Base-by-base conservation (phyloP, 2,329 filamentous ascomycete species). In the Hypoxylon sp. region DNA sequence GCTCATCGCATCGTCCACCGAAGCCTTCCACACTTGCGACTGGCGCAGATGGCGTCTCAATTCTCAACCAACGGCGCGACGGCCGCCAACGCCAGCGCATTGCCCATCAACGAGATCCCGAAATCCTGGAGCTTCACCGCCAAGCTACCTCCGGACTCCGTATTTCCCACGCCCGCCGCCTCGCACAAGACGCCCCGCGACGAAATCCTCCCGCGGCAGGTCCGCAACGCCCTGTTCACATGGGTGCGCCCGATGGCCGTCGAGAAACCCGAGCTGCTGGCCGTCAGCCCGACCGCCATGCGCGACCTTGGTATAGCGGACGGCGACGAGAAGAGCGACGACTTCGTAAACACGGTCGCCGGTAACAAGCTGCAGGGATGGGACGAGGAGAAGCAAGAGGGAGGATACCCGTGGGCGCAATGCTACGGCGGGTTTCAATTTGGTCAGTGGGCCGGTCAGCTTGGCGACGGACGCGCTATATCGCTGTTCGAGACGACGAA, bases 361-460 rank as follows among this genome's bases (percentile, higher is more conserved):
- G 95, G 95, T 2, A 96, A 95, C 72, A 88, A 86, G 70, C 83
- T 97, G 11, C 85, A 90, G 53, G 94, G 92, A 46, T 90, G 89
- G 85, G 84, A 92, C 63, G 84, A 89, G 56, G 82, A 86, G 55
- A 81, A 80, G 64, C 72, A 78, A 20, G 78, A 86, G 55, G 89
- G 90, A 2, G 87, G 95, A 38, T 99, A 99, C 73, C 94, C 95
- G 0, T 99, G 95, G 95, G 93, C 95, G 26, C 95, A 99, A 77
- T 98, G 95, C 77, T 99, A 99, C 73, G 95, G 95, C 55, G 94
- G 94, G 54, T 86, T 83, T 70, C 82, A 87, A 70, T 87, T 88
- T 72, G 95, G 95, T 4, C 87, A 90, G 65, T 99, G 94, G 94
- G 95, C 95, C 3, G 93, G 95, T 4, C 95, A 99, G 74, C 85